Conservation (phyloP, 129 eudicot species). For the Apium graveolens region DNA sequence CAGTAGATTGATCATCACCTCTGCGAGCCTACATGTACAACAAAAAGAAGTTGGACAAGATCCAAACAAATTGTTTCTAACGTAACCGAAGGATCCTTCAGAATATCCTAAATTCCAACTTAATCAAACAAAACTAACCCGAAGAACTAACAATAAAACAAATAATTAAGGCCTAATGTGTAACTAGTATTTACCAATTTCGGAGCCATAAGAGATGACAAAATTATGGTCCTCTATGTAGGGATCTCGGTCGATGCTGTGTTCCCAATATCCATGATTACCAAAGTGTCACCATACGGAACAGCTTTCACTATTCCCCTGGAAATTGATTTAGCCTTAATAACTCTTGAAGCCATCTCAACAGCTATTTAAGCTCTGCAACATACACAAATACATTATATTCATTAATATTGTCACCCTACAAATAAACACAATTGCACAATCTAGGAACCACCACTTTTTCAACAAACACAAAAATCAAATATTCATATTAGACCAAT, state of each 20-base stretch:
- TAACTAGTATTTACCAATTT: constrained; percentile 47
- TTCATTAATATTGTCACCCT: background rate
- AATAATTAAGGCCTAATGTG: background rate
- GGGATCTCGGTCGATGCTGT: constrained; percentile 63
- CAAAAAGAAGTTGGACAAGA: too few species aligned
- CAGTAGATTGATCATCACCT: too few species aligned
- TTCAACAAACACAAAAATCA: too few species aligned
- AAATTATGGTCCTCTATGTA: constrained; percentile 73
- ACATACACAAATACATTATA: constrained; percentile 25
- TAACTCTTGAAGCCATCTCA: constrained; percentile 68
- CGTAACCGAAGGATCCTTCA: too few species aligned
- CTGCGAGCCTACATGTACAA: too few species aligned
- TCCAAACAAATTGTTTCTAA: too few species aligned
- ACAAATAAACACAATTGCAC: too few species aligned
- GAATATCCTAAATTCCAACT: too few species aligned
- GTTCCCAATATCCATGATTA: constrained; percentile 26
- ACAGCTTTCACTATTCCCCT: constrained; percentile 87
- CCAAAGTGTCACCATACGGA: constrained; percentile 84
- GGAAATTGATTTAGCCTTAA: constrained; percentile 40
- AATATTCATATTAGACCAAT: too few species aligned
- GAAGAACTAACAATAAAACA: background rate
- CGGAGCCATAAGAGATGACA: constrained; percentile 78
- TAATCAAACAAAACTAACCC: too few species aligned
- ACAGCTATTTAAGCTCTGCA: too few species aligned
- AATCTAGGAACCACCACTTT: too few species aligned